phyloP scores from a whole-genome alignment of 306 rosid species.

The Vicia villosa region DNA sequence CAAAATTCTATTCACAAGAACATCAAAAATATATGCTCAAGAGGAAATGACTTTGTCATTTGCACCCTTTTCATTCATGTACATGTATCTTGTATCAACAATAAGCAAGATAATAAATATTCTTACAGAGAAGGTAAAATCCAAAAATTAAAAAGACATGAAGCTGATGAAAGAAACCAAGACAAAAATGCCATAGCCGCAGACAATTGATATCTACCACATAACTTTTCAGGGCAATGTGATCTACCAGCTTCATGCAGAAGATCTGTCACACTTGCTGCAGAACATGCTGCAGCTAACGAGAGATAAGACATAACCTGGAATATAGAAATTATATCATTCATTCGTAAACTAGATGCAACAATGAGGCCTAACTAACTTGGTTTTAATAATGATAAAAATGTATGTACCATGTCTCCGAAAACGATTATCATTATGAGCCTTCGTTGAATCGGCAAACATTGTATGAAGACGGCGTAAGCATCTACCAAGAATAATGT shows the following conservation, averaged over 20 bases:
- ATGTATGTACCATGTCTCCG: constrained; percentile 75
- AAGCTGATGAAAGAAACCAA: constrained; percentile 74
- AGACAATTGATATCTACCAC: constrained; percentile 77
- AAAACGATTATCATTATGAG: constrained; percentile 50
- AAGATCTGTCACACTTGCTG: constrained; percentile 66
- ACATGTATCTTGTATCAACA: not conserved
- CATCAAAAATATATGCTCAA: constrained; percentile 19
- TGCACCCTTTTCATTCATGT: constrained; percentile 39
- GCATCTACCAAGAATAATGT: constrained; percentile 79
- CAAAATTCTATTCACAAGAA: constrained; percentile 32
- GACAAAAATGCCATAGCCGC: constrained; percentile 90
- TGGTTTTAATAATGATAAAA: not conserved
- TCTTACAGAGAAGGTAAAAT: constrained; percentile 62
- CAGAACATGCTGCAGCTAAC: constrained; percentile 80
- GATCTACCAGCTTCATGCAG: constrained; percentile 45
- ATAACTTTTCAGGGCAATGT: constrained; percentile 57
- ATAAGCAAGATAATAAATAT: constrained; percentile 8
- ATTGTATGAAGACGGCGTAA: constrained; percentile 66
- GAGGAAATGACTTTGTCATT: constrained; percentile 42
- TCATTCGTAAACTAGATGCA: not conserved
- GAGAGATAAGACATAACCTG: constrained; percentile 77
- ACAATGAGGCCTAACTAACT: not conserved
- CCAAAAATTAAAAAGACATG: constrained; percentile 87
- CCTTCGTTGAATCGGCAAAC: constrained; percentile 60
- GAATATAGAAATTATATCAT: constrained; percentile 8